Conservation (phyloP, 768 basidiomycete genomes). For the Boletellus emodensis region DNA sequence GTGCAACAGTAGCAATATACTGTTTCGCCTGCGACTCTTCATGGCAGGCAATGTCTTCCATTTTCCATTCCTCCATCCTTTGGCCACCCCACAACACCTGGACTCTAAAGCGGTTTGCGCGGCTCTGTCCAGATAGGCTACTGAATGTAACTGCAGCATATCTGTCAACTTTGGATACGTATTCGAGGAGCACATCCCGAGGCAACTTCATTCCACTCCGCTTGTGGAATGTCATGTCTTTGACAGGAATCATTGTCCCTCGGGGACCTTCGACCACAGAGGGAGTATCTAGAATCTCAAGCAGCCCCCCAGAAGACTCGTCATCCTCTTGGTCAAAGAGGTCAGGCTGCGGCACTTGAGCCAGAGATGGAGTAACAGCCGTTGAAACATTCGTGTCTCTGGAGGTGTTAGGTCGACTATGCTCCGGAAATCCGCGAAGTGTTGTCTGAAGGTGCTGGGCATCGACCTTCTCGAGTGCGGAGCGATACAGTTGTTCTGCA, state of each 20-base stretch:
- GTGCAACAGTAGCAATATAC: slow-evolving; percentile 81
- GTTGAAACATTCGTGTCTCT: background rate
- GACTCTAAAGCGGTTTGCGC: slow-evolving; percentile 70
- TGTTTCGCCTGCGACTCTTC: slow-evolving; percentile 81
- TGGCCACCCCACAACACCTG: slow-evolving; percentile 70
- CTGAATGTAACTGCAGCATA: slow-evolving; percentile 72
- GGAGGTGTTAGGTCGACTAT: background rate
- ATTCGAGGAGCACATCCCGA: slow-evolving; percentile 65
- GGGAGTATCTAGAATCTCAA: slow-evolving; percentile 70
- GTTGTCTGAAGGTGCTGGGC: slow-evolving; percentile 40
- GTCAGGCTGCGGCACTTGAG: slow-evolving; percentile 30
- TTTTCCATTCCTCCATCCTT: slow-evolving; percentile 62
- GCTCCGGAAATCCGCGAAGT: slow-evolving; percentile 31
- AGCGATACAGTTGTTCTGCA: slow-evolving; percentile 54
- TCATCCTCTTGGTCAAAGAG: slow-evolving; percentile 52
- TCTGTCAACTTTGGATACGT: slow-evolving; percentile 62
- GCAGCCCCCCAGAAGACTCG: slow-evolving; percentile 55
- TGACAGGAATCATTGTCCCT: slow-evolving; percentile 50
- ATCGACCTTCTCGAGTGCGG: slow-evolving; percentile 51
- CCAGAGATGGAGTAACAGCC: background rate
- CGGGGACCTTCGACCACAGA: slow-evolving; percentile 50
- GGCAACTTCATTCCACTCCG: slow-evolving; percentile 81
- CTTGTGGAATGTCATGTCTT: slow-evolving; percentile 80
- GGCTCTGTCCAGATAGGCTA: slow-evolving; percentile 62
- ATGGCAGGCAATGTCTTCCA: slow-evolving; percentile 82